Evolutionary conservation across 1,139 yeast species (phyloP), one percentile per base, ranked within the genome.

Genomic region (Arxiozyma telluris): DNA sequence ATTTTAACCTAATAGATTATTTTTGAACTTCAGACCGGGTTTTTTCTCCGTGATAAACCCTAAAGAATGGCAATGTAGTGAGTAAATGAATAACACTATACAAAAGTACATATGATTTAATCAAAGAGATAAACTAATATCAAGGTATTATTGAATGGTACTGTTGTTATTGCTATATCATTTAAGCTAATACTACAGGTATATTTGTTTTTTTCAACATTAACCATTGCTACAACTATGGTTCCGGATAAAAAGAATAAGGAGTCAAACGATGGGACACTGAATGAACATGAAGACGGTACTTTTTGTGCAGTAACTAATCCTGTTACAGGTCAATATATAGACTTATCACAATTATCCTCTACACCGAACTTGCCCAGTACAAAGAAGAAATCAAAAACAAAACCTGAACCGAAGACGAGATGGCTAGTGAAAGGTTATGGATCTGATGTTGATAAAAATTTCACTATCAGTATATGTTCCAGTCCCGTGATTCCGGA

Each of bases 391-490:
- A 52, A n/a, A 50, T 41, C 42, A 39, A 41, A 25, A 12, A 39
- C 44, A 23, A 50, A 51, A 11, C 17, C 25, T 20, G 49, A 47
- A 22, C 12, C 54, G 22, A 59, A 61, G 54, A 58, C 63, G 15
- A 60, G 65, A 47, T 88, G 93, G 89, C 71, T 76, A 48, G 82
- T 91, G 3, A 77, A 77, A 57, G 95, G 95, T 0, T 78, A 77
- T 64, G 95, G 86, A 60, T 80, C 80, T 61, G 84, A 84, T 21
- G 75, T 80, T 61, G 83, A 84, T 20, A 76, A 75, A 53, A 90
- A 90, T 68, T 90, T 83, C 70, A 86, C 96, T 0, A 62, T 90
- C 46, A 93, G 94, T 11, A 75, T 90, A 4, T 90, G 97, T 64
- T 80, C 90, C 8, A 74, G 83, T 11, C 68, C 72, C 1, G 60